Conservation (phyloP, 768 basidiomycete genomes). For the Hebeloma cylindrosporum region DNA sequence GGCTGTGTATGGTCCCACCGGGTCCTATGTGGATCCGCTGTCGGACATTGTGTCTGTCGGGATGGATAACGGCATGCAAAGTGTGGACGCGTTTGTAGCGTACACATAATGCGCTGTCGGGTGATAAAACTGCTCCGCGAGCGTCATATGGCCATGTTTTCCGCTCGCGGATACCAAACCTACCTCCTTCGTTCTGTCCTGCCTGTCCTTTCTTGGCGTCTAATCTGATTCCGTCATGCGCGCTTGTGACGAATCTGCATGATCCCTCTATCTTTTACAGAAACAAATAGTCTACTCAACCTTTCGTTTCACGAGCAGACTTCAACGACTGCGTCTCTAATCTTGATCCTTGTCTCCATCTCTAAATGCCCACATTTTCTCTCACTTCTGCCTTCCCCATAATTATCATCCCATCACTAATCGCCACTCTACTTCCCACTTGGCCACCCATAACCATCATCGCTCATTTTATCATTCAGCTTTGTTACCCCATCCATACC, state of each 20-base stretch:
- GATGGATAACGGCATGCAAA: slow-evolving; percentile 23
- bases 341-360: not conserved
- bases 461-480: no score
- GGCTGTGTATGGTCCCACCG: slow-evolving; percentile 10
- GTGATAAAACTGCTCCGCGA: no score
- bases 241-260: not conserved
- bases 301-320: not conserved
- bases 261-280: slow-evolving; percentile 1
- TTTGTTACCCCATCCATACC: not conserved
- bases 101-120: slow-evolving; percentile 17
- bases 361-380: not conserved
- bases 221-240: not conserved
- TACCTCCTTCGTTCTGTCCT: no score
- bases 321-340: not conserved
- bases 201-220: not conserved
- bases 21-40: slow-evolving; percentile 15
- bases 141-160: no score
- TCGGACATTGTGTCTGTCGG: slow-evolving; percentile 7
- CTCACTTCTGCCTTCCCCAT: slow-evolving; percentile 1
- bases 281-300: slow-evolving; percentile 2
- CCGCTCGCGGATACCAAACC: no score
- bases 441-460: no score
- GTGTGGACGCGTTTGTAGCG: slow-evolving; percentile 17
- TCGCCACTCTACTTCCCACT: not conserved
- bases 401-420: slow-evolving; percentile 1